Evolutionary conservation across 768 basidiomycete genomes (phyloP).

Genomic region (Lentinula detonsa): DNA sequence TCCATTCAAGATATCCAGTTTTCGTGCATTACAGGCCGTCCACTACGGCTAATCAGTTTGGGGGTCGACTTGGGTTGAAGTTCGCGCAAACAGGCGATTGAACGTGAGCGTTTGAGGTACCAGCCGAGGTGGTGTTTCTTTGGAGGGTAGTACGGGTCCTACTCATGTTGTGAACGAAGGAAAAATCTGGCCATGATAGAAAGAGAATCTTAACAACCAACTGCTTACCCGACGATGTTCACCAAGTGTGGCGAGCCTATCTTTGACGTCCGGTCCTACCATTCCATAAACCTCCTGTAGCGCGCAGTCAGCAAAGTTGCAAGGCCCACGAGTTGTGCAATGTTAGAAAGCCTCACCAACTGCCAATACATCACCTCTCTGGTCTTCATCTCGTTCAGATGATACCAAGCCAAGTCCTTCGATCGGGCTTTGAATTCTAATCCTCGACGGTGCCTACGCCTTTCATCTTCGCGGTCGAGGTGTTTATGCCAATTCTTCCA

Average conservation of each 20-base stretch:
- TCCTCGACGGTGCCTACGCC: conserved; percentile 16
- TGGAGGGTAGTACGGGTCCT: conserved; percentile 30
- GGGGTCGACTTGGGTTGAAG: conserved; percentile 11
- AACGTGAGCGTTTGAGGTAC: conserved; percentile 35
- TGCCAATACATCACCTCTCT: conserved; percentile 30
- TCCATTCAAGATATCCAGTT: no score
- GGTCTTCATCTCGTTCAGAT: conserved; percentile 28
- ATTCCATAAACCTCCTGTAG: conserved; percentile 26
- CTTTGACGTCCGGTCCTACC: conserved; percentile 20
- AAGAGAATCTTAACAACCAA: neutral
- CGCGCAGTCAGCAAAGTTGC: neutral
- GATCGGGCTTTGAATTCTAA: conserved; percentile 28
- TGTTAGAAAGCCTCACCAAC: conserved; percentile 15
- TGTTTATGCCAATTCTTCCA: conserved; percentile 42
- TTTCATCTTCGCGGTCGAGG: conserved; percentile 32
- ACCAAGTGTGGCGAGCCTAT: conserved; percentile 20
- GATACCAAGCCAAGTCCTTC: conserved; percentile 26
- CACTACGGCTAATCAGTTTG: neutral
- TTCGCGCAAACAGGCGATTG: conserved; percentile 28
- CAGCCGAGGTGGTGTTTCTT: conserved; percentile 21
- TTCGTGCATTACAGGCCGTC: no score
- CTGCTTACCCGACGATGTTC: conserved; percentile 23
- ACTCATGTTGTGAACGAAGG: neutral
- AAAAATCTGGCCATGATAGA: neutral
- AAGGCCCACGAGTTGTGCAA: neutral